Evolutionary conservation across 2,329 filamentous ascomycete genomes (phyloP).

Genomic region (Aspergillus fischeri): DNA sequence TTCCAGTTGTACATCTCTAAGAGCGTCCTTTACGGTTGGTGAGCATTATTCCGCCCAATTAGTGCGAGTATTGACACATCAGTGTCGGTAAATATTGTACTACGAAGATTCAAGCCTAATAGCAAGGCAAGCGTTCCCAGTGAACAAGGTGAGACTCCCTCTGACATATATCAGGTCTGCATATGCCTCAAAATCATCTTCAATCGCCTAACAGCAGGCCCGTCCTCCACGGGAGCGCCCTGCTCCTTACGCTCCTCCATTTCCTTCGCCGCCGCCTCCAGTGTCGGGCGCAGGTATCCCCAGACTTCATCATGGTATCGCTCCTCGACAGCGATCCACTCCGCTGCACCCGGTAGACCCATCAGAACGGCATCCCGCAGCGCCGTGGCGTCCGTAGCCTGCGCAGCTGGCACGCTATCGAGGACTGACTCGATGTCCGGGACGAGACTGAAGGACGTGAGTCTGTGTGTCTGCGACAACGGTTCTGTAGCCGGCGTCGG

Average conservation of each 20-base stretch:
- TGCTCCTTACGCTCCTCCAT: slow-evolving; percentile 38
- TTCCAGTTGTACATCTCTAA: not conserved
- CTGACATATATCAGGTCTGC: slow-evolving; percentile 15
- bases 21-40: too few species aligned
- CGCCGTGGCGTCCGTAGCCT: slow-evolving; percentile 10
- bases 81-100: not conserved
- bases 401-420: slow-evolving; percentile 16
- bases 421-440: slow-evolving; percentile 32
- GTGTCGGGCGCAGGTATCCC: slow-evolving; percentile 58
- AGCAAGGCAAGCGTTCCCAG: not conserved
- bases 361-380: slow-evolving; percentile 28
- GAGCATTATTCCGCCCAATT: not conserved
- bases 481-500: slow-evolving; percentile 3
- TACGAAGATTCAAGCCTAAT: not conserved
- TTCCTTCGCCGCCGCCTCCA: slow-evolving; percentile 55
- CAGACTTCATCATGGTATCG: slow-evolving; percentile 59
- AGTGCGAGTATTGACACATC: not conserved
- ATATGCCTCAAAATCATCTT: slow-evolving; percentile 40
- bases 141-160: not conserved
- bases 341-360: slow-evolving; percentile 28
- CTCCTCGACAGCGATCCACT: slow-evolving; percentile 34
- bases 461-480: slow-evolving; percentile 3
- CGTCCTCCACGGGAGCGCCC: slow-evolving; percentile 19
- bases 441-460: slow-evolving; percentile 30
- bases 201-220: slow-evolving; percentile 35